Conservation (phyloP, 257 asterid species). For the Haberlea rhodopensis region DNA sequence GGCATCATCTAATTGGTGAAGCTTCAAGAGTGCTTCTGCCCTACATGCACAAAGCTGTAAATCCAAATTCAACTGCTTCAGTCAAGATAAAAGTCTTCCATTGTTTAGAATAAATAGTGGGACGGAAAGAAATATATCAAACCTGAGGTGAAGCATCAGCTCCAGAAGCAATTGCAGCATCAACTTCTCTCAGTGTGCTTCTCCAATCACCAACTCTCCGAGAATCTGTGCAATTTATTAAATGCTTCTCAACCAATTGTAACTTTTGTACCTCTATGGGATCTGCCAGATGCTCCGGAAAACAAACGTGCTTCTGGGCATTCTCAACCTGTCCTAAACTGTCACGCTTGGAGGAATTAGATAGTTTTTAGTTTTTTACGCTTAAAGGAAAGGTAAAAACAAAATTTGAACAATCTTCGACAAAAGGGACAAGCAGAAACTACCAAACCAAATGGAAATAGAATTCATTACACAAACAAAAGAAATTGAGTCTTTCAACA, state of each 20-base stretch:
- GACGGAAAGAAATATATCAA: not conserved
- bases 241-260: constrained; percentile 59
- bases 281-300: constrained; percentile 53
- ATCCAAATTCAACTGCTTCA: constrained; percentile 38
- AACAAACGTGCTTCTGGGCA: constrained; percentile 59
- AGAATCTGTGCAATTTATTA: constrained; percentile 56
- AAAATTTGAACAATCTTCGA: constrained; percentile 9
- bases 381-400: constrained; percentile 11
- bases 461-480: constrained; percentile 1
- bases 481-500: not conserved
- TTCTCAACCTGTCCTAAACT: constrained; percentile 74
- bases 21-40: constrained; percentile 88
- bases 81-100: constrained; percentile 4
- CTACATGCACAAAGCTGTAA: constrained; percentile 80
- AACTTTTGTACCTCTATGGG: constrained; percentile 56
- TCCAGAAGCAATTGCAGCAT: constrained; percentile 68
- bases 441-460: constrained; percentile 1
- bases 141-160: constrained; percentile 84
- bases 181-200: constrained; percentile 52
- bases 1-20: constrained; percentile 66
- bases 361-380: constrained; percentile 25
- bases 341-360: constrained; percentile 38
- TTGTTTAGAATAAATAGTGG: not conserved
- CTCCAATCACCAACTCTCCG: constrained; percentile 70
- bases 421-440: constrained; percentile 3